Percentiles rank a stretch among this genome's conserved stretches.
Conservation (phyloP, 306 rosid genomes). For the Cicer pinnatifidum region DNA sequence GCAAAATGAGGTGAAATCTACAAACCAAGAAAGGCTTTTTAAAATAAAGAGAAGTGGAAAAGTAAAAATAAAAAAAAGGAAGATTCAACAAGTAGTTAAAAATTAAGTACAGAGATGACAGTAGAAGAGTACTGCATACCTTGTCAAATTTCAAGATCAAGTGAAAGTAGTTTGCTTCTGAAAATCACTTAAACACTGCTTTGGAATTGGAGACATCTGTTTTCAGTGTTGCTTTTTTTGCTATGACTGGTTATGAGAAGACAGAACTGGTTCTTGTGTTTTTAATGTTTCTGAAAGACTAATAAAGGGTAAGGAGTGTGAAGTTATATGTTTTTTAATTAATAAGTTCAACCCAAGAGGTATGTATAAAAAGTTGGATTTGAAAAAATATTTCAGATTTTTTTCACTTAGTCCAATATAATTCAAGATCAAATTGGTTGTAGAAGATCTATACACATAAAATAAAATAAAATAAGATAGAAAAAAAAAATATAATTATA, state of each 20-base stretch:
- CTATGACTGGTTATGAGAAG: conserved; percentile 51
- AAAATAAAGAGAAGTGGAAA: conserved; percentile 33
- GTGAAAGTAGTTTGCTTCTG: conserved; percentile 46
- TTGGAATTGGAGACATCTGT: conserved; percentile 56
- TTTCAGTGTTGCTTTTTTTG: conserved; percentile 44
- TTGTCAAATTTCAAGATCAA: conserved; percentile 45
- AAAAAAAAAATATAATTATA: too few relatives aligned
- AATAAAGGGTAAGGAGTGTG: conserved; percentile 44
- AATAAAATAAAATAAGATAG: fast-evolving
- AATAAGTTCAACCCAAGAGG: conserved; percentile 35
- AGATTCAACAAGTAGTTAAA: conserved; percentile 11
- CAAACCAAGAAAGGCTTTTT: conserved; percentile 35
- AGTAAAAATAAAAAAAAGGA: conserved; percentile 33
- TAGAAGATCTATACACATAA: too few relatives aligned
- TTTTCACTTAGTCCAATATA: too few relatives aligned
- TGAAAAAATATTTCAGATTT: too few relatives aligned
- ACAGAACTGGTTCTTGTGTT: conserved; percentile 50
- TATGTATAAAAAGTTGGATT: conserved; percentile 31
- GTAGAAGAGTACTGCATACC: conserved; percentile 46
- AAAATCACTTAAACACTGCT: conserved; percentile 50
- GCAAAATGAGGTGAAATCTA: not conserved
- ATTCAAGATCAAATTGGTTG: too few relatives aligned
- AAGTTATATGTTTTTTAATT: conserved; percentile 25
- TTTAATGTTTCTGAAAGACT: conserved; percentile 49
- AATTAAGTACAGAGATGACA: conserved; percentile 38